These are phyloP conservation scores for Coemansia sp. DNA, from an alignment of 192 early-diverging fungal genomes.

Conservation along the genomic window DNA sequence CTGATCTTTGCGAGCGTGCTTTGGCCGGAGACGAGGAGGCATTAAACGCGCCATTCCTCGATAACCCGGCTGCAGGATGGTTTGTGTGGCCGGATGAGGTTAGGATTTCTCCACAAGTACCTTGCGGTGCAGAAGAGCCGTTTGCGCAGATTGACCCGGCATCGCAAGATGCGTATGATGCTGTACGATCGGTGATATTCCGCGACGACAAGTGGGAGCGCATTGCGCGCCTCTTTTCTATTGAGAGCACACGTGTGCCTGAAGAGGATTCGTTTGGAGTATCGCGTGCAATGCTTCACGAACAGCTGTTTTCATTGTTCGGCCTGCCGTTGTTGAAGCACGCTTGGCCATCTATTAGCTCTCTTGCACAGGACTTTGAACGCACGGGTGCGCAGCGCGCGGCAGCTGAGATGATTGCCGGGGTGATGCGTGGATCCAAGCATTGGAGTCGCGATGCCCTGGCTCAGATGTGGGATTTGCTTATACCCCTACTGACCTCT, in stretches of 20 bases:
- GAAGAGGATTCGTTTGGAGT: conserved; percentile 66
- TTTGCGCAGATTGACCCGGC: conserved; percentile 59
- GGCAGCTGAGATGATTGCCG: conserved; percentile 74
- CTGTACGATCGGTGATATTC: conserved; percentile 55
- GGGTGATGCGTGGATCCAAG: conserved; percentile 83
- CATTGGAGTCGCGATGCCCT: conserved; percentile 66
- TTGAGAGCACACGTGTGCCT: conserved; percentile 62
- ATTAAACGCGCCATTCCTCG: conserved; percentile 48
- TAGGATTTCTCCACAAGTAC: conserved; percentile 54
- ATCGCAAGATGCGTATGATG: conserved; percentile 57
- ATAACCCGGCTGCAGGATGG: conserved; percentile 70
- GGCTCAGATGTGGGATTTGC: conserved; percentile 64
- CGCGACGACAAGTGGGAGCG: conserved; percentile 66
- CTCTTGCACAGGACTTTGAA: conserved; percentile 53
- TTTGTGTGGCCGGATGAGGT: conserved; percentile 69
- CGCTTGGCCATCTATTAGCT: conserved; percentile 57
- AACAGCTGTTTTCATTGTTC: conserved; percentile 68
- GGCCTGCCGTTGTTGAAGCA: conserved; percentile 58
- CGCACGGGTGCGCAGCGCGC: conserved; percentile 80
- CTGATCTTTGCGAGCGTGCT: conserved; percentile 37
- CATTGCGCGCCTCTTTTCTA: conserved; percentile 60
- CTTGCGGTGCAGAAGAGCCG: conserved; percentile 22
- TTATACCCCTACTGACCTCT: conserved; percentile 60
- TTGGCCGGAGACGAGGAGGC: conserved; percentile 23
- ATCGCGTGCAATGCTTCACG: conserved; percentile 61